Evolutionary conservation across 257 asterid species (phyloP), one percentile per base, ranked within the genome.

Genomic region (Echium plantagineum): DNA sequence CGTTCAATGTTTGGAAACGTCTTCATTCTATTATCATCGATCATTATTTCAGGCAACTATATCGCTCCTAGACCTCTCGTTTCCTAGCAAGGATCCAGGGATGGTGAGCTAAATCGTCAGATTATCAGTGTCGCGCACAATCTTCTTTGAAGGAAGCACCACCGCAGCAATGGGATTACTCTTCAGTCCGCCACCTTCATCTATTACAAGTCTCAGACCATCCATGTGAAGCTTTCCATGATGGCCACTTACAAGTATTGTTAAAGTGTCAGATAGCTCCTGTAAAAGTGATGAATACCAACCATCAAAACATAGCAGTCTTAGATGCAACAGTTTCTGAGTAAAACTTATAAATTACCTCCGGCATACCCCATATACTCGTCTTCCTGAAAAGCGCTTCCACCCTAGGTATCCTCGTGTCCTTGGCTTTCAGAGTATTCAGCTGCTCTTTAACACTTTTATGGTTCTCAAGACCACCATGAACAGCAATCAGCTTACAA

Each of bases 361-460:
- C 71, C 0, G 98, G 98, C 13, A 85, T 87, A 59, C 85, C 77
- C 96, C 95, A 85, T 16, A 88, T 94, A 46, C 82, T 78, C 74
- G 73, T 80, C 71, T 96, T 73, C 70, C 96, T 95, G 59, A 94
- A 76, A 4, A 90, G 94, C 62, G 94, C 58, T 66, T 77, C 83
- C 58, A 91, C 93, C 63, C 87, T 90, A 19, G 98, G 69, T 52
- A 87, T 85, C 63, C 93, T 88, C n/a, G n/a, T n/a, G n/a, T n/a
- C n/a, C n/a, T n/a, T n/a, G n/a, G n/a, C n/a, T n/a, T n/a, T n/a
- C n/a, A n/a, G n/a, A n/a, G n/a, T n/a, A n/a, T n/a, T n/a, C n/a
- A n/a, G n/a, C n/a, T n/a, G n/a, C n/a, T n/a, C n/a, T n/a, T n/a
- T n/a, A n/a, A n/a, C n/a, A n/a, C n/a, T n/a, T n/a, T n/a, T n/a